Evolutionary conservation across 176 grass and related monocot genomes (phyloP).

Genomic region (Saccharum officinarum): DNA sequence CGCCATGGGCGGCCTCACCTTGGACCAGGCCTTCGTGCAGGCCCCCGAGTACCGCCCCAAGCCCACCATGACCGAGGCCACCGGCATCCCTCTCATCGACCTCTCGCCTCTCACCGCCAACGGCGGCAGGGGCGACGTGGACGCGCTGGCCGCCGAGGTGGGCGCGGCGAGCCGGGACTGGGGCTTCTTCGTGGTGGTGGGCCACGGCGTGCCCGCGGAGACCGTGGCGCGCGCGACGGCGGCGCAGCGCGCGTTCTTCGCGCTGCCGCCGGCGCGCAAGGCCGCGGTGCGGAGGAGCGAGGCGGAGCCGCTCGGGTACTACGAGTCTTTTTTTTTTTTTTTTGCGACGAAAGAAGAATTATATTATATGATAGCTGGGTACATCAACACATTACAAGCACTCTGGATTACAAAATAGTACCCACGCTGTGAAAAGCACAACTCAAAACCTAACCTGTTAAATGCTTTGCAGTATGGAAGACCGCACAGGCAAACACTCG

Average conservation of each 20-base stretch:
- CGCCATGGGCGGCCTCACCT: conserved; percentile 47
- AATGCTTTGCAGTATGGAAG: too few relatives aligned
- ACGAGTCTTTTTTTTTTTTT: too few relatives aligned
- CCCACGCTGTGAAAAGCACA: too few relatives aligned
- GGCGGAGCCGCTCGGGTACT: conserved; percentile 57
- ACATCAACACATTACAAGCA: too few relatives aligned
- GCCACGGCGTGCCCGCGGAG: conserved; percentile 58
- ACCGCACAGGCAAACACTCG: too few relatives aligned
- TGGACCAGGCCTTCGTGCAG: conserved; percentile 81
- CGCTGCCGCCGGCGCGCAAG: conserved; percentile 46
- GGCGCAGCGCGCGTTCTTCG: conserved; percentile 63
- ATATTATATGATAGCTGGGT: too few relatives aligned
- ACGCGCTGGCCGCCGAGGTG: conserved; percentile 56
- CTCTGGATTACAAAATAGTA: too few relatives aligned
- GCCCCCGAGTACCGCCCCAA: conserved; percentile 72
- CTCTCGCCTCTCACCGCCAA: conserved; percentile 43
- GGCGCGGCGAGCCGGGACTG: conserved; percentile 66
- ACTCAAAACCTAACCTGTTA: too few relatives aligned
- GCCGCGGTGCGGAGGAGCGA: conserved; percentile 54
- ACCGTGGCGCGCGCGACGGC: conserved; percentile 35
- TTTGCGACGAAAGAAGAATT: too few relatives aligned
- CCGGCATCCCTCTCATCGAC: conserved; percentile 72
- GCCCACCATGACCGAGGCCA: conserved; percentile 40
- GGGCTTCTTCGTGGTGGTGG: conserved; percentile 89
- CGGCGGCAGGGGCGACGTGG: background rate